phyloP scores from a whole-genome alignment of 2,329 filamentous ascomycete species.

The Aspergillus ustus region DNA sequence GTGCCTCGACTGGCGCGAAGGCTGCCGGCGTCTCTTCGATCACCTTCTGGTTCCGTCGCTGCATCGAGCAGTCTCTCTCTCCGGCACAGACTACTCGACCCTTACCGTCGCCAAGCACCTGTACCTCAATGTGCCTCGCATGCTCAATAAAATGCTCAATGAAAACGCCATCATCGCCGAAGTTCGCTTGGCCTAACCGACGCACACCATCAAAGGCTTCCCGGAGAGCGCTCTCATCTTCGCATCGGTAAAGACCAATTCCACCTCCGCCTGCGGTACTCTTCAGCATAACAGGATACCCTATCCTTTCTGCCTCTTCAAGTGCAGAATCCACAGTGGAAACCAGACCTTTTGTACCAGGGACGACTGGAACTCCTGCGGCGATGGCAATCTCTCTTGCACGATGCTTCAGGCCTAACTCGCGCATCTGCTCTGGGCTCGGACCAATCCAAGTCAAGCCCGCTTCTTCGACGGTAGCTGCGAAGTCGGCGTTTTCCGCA shows the following conservation, averaged over 20 bases:
- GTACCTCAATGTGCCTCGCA: constrained; percentile 56
- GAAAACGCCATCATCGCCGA: constrained; percentile 1
- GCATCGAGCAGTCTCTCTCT: constrained; percentile 58
- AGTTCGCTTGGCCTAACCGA: background rate
- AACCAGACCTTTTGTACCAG: constrained; percentile 29
- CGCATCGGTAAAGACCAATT: constrained; percentile 1
- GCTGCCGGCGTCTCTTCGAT: constrained; percentile 53
- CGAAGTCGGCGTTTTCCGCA: constrained; percentile 41
- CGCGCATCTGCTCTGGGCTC: constrained; percentile 32
- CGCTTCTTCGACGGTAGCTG: constrained; percentile 30
- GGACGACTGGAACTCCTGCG: constrained; percentile 35
- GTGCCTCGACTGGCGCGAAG: constrained; percentile 36
- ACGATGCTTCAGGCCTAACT: constrained; percentile 37
- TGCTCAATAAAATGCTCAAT: background rate
- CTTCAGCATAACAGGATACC: constrained; percentile 12
- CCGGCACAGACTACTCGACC: constrained; percentile 42
- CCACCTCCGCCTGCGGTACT: constrained; percentile 13
- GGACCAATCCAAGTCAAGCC: constrained; percentile 42
- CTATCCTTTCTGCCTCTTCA: constrained; percentile 1
- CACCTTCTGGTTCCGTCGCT: constrained; percentile 58
- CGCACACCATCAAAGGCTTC: constrained; percentile 2
- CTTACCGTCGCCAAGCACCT: constrained; percentile 42
- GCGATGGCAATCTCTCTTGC: constrained; percentile 32
- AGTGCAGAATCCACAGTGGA: background rate
- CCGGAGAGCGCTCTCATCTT: background rate